A percentile compares a stretch with the other conserved stretches of the same genome.
Evolutionary conservation across 257 asterid species (phyloP).

Genomic region (Coffea eugenioides): DNA sequence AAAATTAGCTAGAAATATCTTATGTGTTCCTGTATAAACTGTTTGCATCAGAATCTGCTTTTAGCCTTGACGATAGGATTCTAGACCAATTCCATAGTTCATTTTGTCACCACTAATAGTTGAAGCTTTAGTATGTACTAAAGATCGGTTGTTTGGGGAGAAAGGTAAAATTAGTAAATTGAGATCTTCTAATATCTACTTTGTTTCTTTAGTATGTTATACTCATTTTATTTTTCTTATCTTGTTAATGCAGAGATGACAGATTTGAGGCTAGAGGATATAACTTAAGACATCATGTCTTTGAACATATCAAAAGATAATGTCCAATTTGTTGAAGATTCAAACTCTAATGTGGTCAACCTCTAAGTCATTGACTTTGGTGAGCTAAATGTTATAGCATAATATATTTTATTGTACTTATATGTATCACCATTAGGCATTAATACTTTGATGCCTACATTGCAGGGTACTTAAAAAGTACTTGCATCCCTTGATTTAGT

Average conservation of each 20-base stretch:
- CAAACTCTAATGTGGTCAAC: background rate
- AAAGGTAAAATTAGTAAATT: background rate
- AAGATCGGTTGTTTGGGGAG: background rate
- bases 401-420: too few relatives aligned
- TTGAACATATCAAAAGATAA: background rate
- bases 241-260: background rate
- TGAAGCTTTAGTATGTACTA: background rate
- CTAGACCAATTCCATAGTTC: background rate
- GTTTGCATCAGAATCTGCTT: background rate
- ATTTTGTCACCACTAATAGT: background rate
- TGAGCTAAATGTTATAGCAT: too few relatives aligned
- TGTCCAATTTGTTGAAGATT: background rate
- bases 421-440: too few relatives aligned
- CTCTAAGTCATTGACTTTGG: slow-evolving; percentile 17
- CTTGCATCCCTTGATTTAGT: too few relatives aligned
- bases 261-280: background rate
- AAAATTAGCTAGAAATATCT: background rate
- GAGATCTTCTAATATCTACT: too few relatives aligned
- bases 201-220: too few relatives aligned
- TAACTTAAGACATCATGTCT: background rate
- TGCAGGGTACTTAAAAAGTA: too few relatives aligned
- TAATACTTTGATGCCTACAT: too few relatives aligned
- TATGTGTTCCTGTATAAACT: background rate
- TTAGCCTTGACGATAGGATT: background rate
- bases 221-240: background rate